These are phyloP conservation scores for Cercospora sp. DNA, from an alignment of 2,329 filamentous ascomycete genomes.

Conservation along the genomic window DNA sequence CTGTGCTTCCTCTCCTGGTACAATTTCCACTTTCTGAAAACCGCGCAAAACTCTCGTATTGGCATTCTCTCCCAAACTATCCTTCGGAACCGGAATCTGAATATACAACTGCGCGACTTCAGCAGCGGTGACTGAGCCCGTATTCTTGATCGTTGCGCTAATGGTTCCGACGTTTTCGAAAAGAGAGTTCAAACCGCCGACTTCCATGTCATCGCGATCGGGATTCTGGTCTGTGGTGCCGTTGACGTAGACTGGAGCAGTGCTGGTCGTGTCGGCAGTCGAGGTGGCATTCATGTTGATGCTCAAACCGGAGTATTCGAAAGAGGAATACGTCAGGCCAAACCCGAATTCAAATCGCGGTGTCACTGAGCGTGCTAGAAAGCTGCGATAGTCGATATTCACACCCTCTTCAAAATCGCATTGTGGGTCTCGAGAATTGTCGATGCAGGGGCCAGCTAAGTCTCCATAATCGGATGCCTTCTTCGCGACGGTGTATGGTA, in stretches of 20 bases:
- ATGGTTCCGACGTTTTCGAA: conserved; percentile 54
- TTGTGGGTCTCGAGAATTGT: conserved; percentile 30
- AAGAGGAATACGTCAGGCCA: conserved; percentile 41
- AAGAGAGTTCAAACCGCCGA: conserved; percentile 40
- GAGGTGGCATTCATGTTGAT: conserved; percentile 34
- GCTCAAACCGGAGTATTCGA: conserved; percentile 38
- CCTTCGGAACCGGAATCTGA: conserved; percentile 42
- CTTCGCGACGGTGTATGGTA: conserved; percentile 63
- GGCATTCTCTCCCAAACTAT: conserved; percentile 52
- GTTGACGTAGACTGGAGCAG: conserved; percentile 33
- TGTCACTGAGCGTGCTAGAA: conserved; percentile 35
- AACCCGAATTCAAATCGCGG: conserved; percentile 41
- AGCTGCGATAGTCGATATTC: conserved; percentile 42
- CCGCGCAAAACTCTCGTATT: conserved; percentile 37
- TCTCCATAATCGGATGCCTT: conserved; percentile 58
- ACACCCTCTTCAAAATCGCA: conserved; percentile 40
- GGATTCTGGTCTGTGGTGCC: conserved; percentile 34
- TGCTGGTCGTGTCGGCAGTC: conserved; percentile 24
- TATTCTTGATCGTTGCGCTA: conserved; percentile 54
- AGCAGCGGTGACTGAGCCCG: conserved; percentile 49
- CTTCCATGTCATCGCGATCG: conserved; percentile 26
- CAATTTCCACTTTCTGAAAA: conserved; percentile 37
- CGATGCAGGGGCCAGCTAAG: conserved; percentile 40
- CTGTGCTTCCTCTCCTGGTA: conserved; percentile 34
- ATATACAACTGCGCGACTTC: conserved; percentile 55